Evolutionary conservation across 164 flowering plant species (phyloP).

Genomic region (grape (Vitis vinifera)): DNA sequence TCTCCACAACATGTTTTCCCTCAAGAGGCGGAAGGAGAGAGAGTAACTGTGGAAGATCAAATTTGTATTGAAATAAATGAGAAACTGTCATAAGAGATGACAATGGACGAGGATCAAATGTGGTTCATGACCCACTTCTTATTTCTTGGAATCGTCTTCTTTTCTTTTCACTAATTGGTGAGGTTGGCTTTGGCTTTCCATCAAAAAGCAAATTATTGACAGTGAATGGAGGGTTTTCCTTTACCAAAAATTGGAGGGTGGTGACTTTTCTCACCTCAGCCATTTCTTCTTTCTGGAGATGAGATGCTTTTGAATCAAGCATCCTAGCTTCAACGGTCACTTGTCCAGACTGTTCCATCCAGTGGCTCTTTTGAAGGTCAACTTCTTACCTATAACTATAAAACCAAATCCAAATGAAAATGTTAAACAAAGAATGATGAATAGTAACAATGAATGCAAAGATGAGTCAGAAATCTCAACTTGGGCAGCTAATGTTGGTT

Average conservation of each 20-base stretch:
- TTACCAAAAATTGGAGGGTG: no score
- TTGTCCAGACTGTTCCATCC: slow-evolving; percentile 79
- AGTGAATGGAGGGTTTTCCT: background rate
- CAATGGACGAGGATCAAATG: no score
- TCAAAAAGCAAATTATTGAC: no score
- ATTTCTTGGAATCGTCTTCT: no score
- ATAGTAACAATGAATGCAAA: no score
- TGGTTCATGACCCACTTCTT: no score
- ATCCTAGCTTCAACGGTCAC: slow-evolving; percentile 91
- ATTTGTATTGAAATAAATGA: background rate
- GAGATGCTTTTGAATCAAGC: slow-evolving; percentile 91
- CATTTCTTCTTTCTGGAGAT: slow-evolving; percentile 95
- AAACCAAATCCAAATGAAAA: background rate
- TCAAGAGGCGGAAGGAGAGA: slow-evolving; percentile 80
- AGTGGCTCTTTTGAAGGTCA: slow-evolving; percentile 72
- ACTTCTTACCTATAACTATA: slow-evolving; percentile 43
- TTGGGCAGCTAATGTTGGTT: no score
- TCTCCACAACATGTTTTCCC: slow-evolving; percentile 78
- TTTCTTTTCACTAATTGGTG: no score
- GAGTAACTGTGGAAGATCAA: slow-evolving; percentile 52
- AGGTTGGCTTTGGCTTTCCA: no score
- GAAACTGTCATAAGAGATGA: no score
- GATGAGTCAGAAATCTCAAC: no score
- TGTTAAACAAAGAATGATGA: no score
- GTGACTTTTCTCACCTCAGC: slow-evolving; percentile 58